phyloP scores from a whole-genome alignment of 2,329 filamentous ascomycete genomes.

The Sporothrix mexicana region DNA sequence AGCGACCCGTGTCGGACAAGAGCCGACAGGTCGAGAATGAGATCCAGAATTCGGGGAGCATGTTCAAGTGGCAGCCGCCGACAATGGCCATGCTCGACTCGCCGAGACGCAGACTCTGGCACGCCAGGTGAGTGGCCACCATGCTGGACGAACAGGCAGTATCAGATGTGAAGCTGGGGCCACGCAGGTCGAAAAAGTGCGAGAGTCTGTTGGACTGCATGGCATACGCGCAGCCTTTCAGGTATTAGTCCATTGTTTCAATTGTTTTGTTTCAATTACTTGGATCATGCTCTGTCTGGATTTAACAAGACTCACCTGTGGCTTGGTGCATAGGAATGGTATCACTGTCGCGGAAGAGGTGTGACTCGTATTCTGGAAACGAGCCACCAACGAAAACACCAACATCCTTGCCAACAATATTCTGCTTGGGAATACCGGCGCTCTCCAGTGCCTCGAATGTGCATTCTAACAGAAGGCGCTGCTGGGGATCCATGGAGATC shows the following conservation, averaged over 20 bases:
- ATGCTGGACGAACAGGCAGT: constrained; percentile 60
- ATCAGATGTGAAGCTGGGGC: constrained; percentile 59
- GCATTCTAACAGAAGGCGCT: constrained; percentile 59
- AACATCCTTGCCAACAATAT: constrained; percentile 54
- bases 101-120: constrained; percentile 54
- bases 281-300: not conserved
- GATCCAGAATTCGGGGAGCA: constrained; percentile 55
- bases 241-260: not conserved
- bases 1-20: constrained; percentile 59
- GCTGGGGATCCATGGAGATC: constrained; percentile 60
- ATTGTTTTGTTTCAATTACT: not conserved
- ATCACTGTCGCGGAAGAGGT: constrained; percentile 52
- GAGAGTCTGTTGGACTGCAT: constrained; percentile 62
- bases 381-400: constrained; percentile 58
- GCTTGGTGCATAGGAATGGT: constrained; percentile 59
- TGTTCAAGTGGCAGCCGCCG: constrained; percentile 55
- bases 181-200: constrained; percentile 61
- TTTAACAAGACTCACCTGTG: constrained; percentile 48
- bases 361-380: constrained; percentile 56
- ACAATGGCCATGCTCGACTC: constrained; percentile 56
- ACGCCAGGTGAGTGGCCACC: constrained; percentile 57
- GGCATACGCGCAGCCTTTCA: constrained; percentile 53
- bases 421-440: constrained; percentile 56
- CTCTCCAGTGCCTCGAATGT: constrained; percentile 62
- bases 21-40: constrained; percentile 54